phyloP scores from a whole-genome alignment of 345 rosid genomes.

The Syzygium oleosum region DNA sequence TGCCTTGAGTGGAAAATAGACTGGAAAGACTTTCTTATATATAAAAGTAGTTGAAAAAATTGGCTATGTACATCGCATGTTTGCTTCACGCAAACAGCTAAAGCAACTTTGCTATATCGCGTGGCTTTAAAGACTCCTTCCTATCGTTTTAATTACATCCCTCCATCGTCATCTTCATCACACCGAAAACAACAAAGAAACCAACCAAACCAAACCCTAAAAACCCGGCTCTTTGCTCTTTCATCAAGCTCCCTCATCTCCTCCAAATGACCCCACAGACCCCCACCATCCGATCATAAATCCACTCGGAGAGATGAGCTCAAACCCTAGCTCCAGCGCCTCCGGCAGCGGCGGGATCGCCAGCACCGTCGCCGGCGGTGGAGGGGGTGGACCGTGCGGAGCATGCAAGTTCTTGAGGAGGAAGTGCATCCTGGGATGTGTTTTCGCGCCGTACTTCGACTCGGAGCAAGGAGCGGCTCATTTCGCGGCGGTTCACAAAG shows the following conservation, averaged over 20 bases:
- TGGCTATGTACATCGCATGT: conserved; percentile 37
- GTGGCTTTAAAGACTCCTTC: conserved; percentile 77
- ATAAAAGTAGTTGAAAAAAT: neutral
- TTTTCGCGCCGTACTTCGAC: conserved; percentile 78
- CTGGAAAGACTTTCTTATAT: neutral
- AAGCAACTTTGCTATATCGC: conserved; percentile 62
- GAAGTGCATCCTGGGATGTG: conserved; percentile 76
- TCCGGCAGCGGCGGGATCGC: conserved; percentile 6
- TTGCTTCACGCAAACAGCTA: conserved; percentile 99
- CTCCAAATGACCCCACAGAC: conserved; percentile 2
- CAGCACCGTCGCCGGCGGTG: conserved; percentile 28
- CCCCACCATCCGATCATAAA: conserved; percentile 1
- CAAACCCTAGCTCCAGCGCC: neutral
- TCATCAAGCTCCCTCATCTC: neutral
- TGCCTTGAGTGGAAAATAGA: neutral
- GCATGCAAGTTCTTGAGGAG: conserved; percentile 86
- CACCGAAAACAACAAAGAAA: neutral
- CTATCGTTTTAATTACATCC: neutral
- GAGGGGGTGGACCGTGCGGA: conserved; percentile 55
- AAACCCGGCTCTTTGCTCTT: conserved; percentile 8
- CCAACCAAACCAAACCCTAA: conserved; percentile 31
- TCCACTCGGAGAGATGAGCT: neutral
- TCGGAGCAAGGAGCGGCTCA: conserved; percentile 76
- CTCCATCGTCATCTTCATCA: neutral
- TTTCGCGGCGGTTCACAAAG: conserved; percentile 82